A percentile compares a stretch with the other conserved stretches of the same genome.
Evolutionary conservation across 1,139 yeast genomes (phyloP).

Genomic region (Kurtzmaniella quercitrusa): DNA sequence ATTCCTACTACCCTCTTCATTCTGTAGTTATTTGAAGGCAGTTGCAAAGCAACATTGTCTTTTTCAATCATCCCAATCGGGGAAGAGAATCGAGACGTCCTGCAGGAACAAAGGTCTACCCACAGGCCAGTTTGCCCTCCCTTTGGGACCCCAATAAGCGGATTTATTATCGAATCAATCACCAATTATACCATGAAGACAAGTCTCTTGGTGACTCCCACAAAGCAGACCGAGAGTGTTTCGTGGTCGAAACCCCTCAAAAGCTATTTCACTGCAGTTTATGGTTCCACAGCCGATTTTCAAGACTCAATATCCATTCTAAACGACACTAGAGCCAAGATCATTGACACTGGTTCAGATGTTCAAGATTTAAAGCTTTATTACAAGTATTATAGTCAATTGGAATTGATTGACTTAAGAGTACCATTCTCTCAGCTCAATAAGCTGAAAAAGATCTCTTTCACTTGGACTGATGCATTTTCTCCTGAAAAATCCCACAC

Average conservation of each 20-base stretch:
- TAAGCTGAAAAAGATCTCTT: constrained; percentile 49
- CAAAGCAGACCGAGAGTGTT: constrained; percentile 53
- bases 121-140: constrained; percentile 1
- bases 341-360: constrained; percentile 46
- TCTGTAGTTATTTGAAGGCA: too few relatives aligned
- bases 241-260: constrained; percentile 68
- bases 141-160: not conserved
- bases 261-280: constrained; percentile 54
- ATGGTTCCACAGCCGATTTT: constrained; percentile 61
- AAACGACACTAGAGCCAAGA: constrained; percentile 59
- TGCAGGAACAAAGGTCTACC: too few relatives aligned
- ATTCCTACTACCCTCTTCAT: too few relatives aligned
- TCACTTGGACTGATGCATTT: constrained; percentile 82
- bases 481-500: constrained; percentile 34
- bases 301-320: constrained; percentile 52
- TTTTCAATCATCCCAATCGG: too few relatives aligned
- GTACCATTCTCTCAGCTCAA: constrained; percentile 61
- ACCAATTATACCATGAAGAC: constrained; percentile 28
- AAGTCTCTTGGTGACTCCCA: constrained; percentile 30
- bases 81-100: too few relatives aligned
- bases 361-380: constrained; percentile 47
- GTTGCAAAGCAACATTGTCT: too few relatives aligned
- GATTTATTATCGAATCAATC: too few relatives aligned
- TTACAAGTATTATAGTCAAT: constrained; percentile 72
- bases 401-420: constrained; percentile 75